Conservation (phyloP, 495 filamentous ascomycete genomes). For the Aspergillus coremiiformis region DNA sequence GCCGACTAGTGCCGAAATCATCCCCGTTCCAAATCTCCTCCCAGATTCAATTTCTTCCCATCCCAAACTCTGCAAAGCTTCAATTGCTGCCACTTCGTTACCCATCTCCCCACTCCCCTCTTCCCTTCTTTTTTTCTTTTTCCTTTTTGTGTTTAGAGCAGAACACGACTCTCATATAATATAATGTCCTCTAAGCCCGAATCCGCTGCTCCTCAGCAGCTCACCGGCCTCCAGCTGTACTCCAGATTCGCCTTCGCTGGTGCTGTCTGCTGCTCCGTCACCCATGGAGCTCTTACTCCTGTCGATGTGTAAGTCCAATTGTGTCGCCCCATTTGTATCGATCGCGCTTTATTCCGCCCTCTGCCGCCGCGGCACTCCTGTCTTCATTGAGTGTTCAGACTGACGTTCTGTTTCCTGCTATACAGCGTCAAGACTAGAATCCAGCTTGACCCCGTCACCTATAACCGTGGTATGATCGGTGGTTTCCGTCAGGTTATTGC, state of each 20-base stretch:
- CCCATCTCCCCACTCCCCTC: constrained; percentile 14
- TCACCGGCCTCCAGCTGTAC: constrained; percentile 54
- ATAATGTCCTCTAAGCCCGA: constrained; percentile 38
- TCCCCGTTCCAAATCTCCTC: constrained; percentile 24
- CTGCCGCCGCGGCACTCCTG: neutral
- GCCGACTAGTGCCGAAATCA: constrained; percentile 17
- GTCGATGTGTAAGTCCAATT: constrained; percentile 83
- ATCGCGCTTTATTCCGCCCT: constrained; percentile 12
- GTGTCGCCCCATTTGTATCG: neutral
- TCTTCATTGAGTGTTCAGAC: neutral
- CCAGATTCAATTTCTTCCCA: constrained; percentile 20
- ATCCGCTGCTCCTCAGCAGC: constrained; percentile 37
- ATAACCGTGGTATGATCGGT: constrained; percentile 85
- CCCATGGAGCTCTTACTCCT: constrained; percentile 85
- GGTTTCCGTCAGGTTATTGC: constrained; percentile 78
- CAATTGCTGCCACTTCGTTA: constrained; percentile 19
- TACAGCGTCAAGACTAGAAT: constrained; percentile 83
- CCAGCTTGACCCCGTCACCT: constrained; percentile 83
- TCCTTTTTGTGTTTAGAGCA: constrained; percentile 11
- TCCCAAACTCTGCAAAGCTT: constrained; percentile 17
- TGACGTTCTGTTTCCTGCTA: neutral
- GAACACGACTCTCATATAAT: constrained; percentile 9
- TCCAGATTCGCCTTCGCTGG: constrained; percentile 87
- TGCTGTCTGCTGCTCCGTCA: constrained; percentile 89
- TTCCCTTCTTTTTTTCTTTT: constrained; percentile 10